Conservation (phyloP, 306 rosid genomes). For the Ormosia semicastrata region DNA sequence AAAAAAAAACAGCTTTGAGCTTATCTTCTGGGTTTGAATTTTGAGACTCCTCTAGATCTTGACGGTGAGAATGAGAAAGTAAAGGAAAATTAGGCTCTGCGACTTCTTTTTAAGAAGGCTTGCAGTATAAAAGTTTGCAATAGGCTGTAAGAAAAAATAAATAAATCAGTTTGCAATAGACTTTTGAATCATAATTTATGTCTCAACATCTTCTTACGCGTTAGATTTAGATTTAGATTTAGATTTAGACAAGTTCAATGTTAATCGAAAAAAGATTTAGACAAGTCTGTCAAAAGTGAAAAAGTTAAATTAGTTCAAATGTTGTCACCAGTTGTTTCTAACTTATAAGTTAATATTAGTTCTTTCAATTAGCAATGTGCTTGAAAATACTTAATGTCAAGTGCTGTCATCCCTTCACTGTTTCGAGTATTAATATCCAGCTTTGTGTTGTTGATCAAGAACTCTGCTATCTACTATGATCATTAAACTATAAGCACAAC, state of each 20-base stretch:
- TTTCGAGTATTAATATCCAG: conserved; percentile 54
- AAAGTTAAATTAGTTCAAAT: not conserved
- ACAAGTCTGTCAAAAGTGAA: not conserved
- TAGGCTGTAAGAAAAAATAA: too few species aligned
- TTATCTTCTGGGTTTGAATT: not conserved
- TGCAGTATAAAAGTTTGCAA: too few species aligned
- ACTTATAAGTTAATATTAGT: too few species aligned
- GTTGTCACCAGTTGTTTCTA: too few species aligned
- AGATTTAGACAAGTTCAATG: not conserved
- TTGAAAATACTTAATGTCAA: too few species aligned
- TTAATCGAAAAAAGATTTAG: too few species aligned
- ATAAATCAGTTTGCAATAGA: not conserved
- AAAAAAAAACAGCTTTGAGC: not conserved
- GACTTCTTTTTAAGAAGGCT: too few species aligned
- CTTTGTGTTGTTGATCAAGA: conserved; percentile 51
- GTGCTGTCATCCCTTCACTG: conserved; percentile 52
- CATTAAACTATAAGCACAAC: too few species aligned
- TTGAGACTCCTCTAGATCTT: not conserved
- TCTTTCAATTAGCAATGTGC: too few species aligned
- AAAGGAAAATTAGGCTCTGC: not conserved
- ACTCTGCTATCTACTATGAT: conserved; percentile 70
- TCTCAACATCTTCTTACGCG: not conserved
- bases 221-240: too few species aligned
- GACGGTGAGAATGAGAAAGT: not conserved
- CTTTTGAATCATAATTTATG: not conserved